A percentile compares a stretch with the other conserved stretches of the same genome.
phyloP scores from a whole-genome alignment of 805 yeast genomes.

The Clavispora fructus region DNA sequence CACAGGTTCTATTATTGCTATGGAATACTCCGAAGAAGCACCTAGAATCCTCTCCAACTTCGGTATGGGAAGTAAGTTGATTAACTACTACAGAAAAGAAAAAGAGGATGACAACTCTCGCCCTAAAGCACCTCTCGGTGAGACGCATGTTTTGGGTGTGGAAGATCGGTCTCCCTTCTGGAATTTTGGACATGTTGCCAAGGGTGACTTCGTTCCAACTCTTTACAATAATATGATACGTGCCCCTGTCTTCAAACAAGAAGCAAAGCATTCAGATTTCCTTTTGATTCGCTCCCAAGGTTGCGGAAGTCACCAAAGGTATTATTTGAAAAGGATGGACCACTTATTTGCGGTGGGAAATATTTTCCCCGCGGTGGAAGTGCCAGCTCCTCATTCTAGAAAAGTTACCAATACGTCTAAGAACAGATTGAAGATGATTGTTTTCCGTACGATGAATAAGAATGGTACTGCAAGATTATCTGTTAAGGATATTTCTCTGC shows the following conservation, averaged over 20 bases:
- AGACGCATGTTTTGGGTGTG: conserved; percentile 91
- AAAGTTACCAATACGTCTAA: conserved; percentile 91
- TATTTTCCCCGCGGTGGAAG: conserved; percentile 84
- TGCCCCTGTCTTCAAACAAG: conserved; percentile 92
- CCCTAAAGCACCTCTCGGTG: conserved; percentile 87
- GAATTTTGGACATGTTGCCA: conserved; percentile 96
- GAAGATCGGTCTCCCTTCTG: conserved; percentile 97
- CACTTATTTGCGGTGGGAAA: conserved; percentile 87
- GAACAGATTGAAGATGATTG: conserved; percentile 89
- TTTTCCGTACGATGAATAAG: conserved; percentile 76
- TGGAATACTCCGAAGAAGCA: conserved; percentile 88
- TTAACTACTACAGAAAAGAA: conserved; percentile 86
- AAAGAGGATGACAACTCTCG: conserved; percentile 75
- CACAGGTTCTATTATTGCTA: conserved; percentile 64
- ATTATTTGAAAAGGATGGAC: conserved; percentile 62
- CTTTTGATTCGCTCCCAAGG: conserved; percentile 76
- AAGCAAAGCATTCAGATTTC: conserved; percentile 72
- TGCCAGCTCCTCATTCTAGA: conserved; percentile 97
- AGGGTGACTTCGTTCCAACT: conserved; percentile 91
- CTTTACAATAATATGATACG: conserved; percentile 85
- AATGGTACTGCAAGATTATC: conserved; percentile 68
- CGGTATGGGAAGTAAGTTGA: conserved; percentile 94
- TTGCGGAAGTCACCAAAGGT: conserved; percentile 65
- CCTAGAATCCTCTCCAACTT: conserved; percentile 80
- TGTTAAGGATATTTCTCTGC: conserved; percentile 82